A percentile compares a stretch with the other conserved stretches of the same genome.
Conservation (phyloP, 768 basidiomycete genomes). For the Hygrophorus russula region DNA sequence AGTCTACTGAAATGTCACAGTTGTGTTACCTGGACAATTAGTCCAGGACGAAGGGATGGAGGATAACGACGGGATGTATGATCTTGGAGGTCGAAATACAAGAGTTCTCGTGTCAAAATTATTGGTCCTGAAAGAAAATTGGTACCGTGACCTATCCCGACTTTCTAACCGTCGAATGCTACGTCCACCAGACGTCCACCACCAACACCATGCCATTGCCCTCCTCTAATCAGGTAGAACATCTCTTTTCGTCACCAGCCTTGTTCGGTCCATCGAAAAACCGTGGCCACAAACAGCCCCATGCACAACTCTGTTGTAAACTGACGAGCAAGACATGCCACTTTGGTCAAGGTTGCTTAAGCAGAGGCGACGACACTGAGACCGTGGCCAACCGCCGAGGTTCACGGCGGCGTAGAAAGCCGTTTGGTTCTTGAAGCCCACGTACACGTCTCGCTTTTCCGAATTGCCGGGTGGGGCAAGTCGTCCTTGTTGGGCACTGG, state of each 20-base stretch:
- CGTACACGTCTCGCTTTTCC: constrained; percentile 30
- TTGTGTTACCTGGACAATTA: no score
- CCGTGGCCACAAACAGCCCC: constrained; percentile 44
- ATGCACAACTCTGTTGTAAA: constrained; percentile 34
- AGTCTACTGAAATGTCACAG: no score
- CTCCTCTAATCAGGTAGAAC: constrained; percentile 50
- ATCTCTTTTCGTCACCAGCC: constrained; percentile 38
- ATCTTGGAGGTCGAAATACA: no score
- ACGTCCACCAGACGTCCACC: constrained; percentile 55
- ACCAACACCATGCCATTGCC: constrained; percentile 61
- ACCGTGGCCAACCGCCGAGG: constrained; percentile 43
- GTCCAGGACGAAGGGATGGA: no score
- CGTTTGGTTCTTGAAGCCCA: constrained; percentile 34
- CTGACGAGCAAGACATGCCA: constrained; percentile 59
- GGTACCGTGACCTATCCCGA: constrained; percentile 18
- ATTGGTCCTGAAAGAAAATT: no score
- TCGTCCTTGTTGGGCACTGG: background rate
- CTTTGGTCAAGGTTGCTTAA: constrained; percentile 62
- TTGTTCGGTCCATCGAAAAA: constrained; percentile 35
- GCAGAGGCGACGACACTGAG: constrained; percentile 21
- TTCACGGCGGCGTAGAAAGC: constrained; percentile 34
- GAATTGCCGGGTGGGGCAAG: no score
- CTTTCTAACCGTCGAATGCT: constrained; percentile 38
- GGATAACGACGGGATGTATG: no score
- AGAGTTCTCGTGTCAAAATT: no score